Conservation (phyloP, 768 basidiomycete genomes). For the Mycena pura region DNA sequence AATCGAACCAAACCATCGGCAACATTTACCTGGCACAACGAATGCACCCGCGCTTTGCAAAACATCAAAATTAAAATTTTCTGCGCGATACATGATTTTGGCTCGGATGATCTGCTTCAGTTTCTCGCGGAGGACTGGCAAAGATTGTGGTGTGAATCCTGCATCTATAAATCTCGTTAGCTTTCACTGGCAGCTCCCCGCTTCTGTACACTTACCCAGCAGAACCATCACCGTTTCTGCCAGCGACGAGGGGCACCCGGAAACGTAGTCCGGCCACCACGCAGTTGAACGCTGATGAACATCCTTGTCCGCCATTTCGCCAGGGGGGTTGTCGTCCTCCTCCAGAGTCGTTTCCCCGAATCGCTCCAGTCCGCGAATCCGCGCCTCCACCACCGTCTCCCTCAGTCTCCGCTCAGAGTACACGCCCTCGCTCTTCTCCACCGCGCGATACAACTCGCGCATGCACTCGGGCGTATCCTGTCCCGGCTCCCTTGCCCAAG, state of each 20-base stretch:
- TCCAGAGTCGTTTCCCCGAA: slow-evolving; percentile 24
- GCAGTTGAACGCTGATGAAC: slow-evolving; percentile 39
- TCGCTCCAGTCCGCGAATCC: slow-evolving; percentile 29
- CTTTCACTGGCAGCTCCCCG: too few relatives aligned
- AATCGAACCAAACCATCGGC: neutral
- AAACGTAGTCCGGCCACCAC: slow-evolving; percentile 54
- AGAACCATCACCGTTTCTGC: slow-evolving; percentile 36
- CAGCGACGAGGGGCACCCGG: slow-evolving; percentile 50
- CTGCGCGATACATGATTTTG: slow-evolving; percentile 33
- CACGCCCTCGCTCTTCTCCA: slow-evolving; percentile 31
- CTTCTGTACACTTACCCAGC: too few relatives aligned
- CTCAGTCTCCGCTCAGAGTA: slow-evolving; percentile 27
- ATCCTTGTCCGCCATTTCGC: slow-evolving; percentile 22
- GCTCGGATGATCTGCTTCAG: slow-evolving; percentile 41
- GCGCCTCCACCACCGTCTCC: slow-evolving; percentile 30
- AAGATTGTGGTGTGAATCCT: slow-evolving; percentile 47
- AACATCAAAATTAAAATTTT: slow-evolving; percentile 39
- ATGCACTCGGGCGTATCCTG: slow-evolving; percentile 26
- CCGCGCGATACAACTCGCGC: slow-evolving; percentile 23
- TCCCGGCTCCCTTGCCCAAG: slow-evolving; percentile 32
- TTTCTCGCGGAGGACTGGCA: slow-evolving; percentile 44
- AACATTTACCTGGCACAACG: slow-evolving; percentile 48
- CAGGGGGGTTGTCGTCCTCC: slow-evolving; percentile 29
- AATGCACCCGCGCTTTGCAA: slow-evolving; percentile 49
- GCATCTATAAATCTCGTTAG: slow-evolving; percentile 47